Percentiles rank a stretch among this genome's conserved stretches.
These are phyloP conservation scores for Pythium biforme DNA, from an alignment of 352 stramenopile species.

Conservation along the genomic window DNA sequence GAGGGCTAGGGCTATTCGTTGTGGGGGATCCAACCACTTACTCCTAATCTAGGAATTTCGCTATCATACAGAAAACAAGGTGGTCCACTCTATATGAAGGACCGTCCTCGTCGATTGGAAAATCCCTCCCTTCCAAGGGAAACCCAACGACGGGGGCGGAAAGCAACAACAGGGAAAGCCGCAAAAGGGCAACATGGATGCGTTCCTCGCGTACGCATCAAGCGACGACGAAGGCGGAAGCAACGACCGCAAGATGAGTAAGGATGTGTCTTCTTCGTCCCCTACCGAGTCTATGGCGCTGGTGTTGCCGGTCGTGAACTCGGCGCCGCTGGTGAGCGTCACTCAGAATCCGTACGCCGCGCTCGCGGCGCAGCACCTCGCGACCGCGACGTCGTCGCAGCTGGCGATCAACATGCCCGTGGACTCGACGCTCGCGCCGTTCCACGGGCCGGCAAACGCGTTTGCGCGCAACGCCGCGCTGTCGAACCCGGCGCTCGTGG, in stretches of 20 bases:
- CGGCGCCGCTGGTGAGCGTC: conserved; percentile 40
- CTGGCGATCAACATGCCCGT: conserved; percentile 65
- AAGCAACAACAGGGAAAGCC: not conserved
- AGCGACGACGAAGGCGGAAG: conserved; percentile 21
- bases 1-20: conserved; percentile 17
- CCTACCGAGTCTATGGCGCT: conserved; percentile 15
- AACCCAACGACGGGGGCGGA: conserved; percentile 3
- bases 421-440: conserved; percentile 57
- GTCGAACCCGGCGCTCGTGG: conserved; percentile 40
- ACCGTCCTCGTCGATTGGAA: not conserved
- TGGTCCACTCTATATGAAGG: conserved; percentile 25
- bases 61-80: conserved; percentile 13
- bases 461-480: conserved; percentile 18
- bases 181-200: too few species aligned
- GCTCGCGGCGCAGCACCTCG: conserved; percentile 38
- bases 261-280: not conserved
- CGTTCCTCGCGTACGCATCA: conserved; percentile 26
- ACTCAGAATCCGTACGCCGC: conserved; percentile 32
- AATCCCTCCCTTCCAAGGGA: not conserved
- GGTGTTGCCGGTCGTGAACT: conserved; percentile 50
- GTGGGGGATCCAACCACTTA: not conserved
- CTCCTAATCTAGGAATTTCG: not conserved
- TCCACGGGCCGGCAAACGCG: conserved; percentile 39
- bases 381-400: conserved; percentile 35
- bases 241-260: not conserved